A percentile compares a stretch with the other conserved stretches of the same genome.
phyloP scores from a whole-genome alignment of 331 rosid species.

The Quercus lobata region DNA sequence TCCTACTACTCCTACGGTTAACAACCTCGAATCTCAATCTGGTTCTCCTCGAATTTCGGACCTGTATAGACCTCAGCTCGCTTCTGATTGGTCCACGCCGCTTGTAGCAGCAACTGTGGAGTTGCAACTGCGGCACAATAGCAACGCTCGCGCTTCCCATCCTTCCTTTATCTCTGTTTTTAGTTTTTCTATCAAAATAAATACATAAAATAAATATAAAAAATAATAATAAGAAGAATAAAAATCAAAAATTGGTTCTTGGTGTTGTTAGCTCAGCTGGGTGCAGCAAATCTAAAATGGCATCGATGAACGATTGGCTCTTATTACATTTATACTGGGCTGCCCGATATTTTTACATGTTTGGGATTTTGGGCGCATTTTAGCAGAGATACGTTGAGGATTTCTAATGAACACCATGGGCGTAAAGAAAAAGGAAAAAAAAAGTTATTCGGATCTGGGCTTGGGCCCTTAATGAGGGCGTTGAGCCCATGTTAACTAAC shows the following conservation, averaged over 20 bases:
- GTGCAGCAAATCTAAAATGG: too few relatives aligned
- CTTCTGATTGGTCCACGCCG: conserved; percentile 31
- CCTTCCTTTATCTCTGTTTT: not conserved
- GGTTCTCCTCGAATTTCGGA: conserved; percentile 19
- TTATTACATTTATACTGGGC: conserved; percentile 4
- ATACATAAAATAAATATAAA: too few relatives aligned
- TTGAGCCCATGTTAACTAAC: too few relatives aligned
- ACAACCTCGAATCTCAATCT: conserved; percentile 17
- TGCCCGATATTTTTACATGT: conserved; percentile 6
- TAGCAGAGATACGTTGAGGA: not conserved
- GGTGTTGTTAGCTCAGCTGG: too few relatives aligned
- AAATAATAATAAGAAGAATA: too few relatives aligned
- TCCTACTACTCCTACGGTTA: conserved; percentile 13
- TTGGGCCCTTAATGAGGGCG: too few relatives aligned
- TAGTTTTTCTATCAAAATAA: not conserved
- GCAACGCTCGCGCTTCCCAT: conserved; percentile 63
- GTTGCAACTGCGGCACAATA: conserved; percentile 43
- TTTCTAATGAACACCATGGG: not conserved
- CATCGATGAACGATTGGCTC: conserved; percentile 25
- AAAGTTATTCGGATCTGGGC: too few relatives aligned
- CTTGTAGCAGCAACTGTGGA: conserved; percentile 20
- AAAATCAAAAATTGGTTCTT: too few relatives aligned
- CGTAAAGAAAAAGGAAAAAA: too few relatives aligned
- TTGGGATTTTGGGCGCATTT: not conserved
- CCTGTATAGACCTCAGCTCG: conserved; percentile 32